Conservation (phyloP, 1,284 basidiomycete genomes). For the Neonothopanus nambi region DNA sequence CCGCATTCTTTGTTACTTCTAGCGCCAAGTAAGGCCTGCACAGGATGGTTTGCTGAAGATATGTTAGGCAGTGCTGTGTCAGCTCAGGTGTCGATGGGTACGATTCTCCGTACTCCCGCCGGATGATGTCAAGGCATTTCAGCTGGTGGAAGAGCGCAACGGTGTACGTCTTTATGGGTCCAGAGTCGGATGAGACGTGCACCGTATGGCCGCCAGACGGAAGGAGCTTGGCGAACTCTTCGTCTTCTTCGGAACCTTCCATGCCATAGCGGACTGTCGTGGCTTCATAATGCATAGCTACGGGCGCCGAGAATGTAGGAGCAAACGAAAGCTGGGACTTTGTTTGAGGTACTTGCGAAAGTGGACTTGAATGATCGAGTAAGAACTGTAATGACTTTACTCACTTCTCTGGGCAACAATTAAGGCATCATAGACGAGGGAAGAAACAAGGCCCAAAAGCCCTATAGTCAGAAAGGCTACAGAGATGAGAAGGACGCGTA, state of each 20-base stretch:
- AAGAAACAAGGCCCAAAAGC: too few relatives aligned
- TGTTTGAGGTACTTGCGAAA: too few relatives aligned
- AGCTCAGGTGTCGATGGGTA: slow-evolving; percentile 13
- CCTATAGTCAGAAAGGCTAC: too few relatives aligned
- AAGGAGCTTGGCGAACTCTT: slow-evolving; percentile 31
- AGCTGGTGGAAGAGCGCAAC: slow-evolving; percentile 33
- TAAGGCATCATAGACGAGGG: too few relatives aligned
- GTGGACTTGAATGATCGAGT: too few relatives aligned
- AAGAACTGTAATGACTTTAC: too few relatives aligned
- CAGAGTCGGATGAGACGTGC: slow-evolving; percentile 15
- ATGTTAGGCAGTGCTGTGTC: slow-evolving; percentile 34
- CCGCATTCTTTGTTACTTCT: slow-evolving; percentile 19
- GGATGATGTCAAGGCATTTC: slow-evolving; percentile 29
- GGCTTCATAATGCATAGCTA: not conserved
- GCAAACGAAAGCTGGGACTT: too few relatives aligned
- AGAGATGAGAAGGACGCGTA: too few relatives aligned
- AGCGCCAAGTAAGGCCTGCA: slow-evolving; percentile 29
- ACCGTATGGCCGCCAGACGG: slow-evolving; percentile 30
- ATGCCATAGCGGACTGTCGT: not conserved
- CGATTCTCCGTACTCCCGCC: slow-evolving; percentile 14
- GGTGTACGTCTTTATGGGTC: slow-evolving; percentile 18
- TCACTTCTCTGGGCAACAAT: too few relatives aligned
- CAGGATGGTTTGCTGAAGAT: slow-evolving; percentile 33
- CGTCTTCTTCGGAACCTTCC: not conserved
- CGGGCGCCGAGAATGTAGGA: not conserved